phyloP scores from a whole-genome alignment of 2,329 filamentous ascomycete genomes.

The Claviceps sp. region DNA sequence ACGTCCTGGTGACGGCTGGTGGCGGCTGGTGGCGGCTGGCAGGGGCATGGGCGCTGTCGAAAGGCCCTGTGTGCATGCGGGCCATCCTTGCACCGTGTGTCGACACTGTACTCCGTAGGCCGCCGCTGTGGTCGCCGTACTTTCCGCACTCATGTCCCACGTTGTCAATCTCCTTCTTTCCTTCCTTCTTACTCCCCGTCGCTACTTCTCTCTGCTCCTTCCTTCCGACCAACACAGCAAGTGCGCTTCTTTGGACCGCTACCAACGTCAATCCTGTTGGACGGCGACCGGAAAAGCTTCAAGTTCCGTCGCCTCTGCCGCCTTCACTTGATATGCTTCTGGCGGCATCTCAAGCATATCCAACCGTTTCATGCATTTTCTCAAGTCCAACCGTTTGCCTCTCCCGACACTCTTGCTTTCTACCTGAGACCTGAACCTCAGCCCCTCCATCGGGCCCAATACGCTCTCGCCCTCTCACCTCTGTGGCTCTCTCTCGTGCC shows the following conservation, averaged over 20 bases:
- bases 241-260: slow-evolving; percentile 12
- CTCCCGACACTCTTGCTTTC: slow-evolving; percentile 8
- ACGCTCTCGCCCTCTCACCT: neutral
- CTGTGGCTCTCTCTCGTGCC: neutral
- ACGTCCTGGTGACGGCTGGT: neutral
- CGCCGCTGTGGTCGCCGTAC: neutral
- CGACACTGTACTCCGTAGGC: slow-evolving; percentile 7
- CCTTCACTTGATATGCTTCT: slow-evolving; percentile 16
- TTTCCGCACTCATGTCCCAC: slow-evolving; percentile 7
- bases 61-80: slow-evolving; percentile 4
- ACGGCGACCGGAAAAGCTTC: slow-evolving; percentile 18
- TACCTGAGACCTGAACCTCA: slow-evolving; percentile 6
- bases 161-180: slow-evolving; percentile 12
- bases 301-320: slow-evolving; percentile 8
- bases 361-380: slow-evolving; percentile 10
- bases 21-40: neutral
- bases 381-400: neutral
- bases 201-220: neutral
- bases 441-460: slow-evolving; percentile 5
- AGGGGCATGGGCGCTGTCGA: slow-evolving; percentile 1
- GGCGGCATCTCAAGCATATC: slow-evolving; percentile 9
- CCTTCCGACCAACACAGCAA: slow-evolving; percentile 10
- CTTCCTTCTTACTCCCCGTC: slow-evolving; percentile 8
- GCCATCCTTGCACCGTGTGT: too few species aligned
- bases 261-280: slow-evolving; percentile 7